These are phyloP conservation scores for Henckelia pumila DNA, from an alignment of 257 asterid species.

Conservation along the genomic window DNA sequence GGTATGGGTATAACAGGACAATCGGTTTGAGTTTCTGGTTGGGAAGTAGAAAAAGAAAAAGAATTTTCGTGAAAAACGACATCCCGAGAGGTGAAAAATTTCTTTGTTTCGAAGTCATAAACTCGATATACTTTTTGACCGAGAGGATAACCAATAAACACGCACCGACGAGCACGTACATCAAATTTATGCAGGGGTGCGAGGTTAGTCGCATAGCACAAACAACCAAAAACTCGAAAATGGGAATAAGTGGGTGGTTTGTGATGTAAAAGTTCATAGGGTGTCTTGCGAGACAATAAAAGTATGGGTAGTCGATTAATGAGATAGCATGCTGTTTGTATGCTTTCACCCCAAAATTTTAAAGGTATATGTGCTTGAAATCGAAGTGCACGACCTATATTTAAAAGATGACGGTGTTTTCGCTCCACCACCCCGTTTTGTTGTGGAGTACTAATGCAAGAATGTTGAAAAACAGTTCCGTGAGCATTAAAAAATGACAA, in stretches of 20 bases:
- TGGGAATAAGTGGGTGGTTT: neutral
- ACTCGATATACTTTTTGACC: neutral
- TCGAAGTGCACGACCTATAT: neutral
- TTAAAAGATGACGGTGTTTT: constrained; percentile 1
- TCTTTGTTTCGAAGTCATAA: neutral
- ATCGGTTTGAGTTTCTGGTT: no score
- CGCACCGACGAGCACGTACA: neutral
- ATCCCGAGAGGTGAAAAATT: neutral
- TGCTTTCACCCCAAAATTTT: constrained; percentile 4
- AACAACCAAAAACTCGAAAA: neutral
- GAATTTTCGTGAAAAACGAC: neutral
- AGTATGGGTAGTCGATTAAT: neutral
- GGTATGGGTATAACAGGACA: no score
- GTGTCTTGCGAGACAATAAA: neutral
- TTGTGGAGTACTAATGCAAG: neutral
- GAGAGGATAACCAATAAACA: neutral
- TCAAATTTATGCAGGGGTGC: neutral
- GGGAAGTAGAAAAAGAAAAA: no score
- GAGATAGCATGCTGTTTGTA: neutral
- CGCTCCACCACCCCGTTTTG: neutral
- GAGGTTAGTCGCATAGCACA: constrained; percentile 1
- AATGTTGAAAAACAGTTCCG: neutral
- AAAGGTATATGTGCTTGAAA: neutral
- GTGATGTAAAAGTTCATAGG: neutral
- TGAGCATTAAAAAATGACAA: no score